Base-by-base conservation (phyloP, 2,329 filamentous ascomycete genomes). In the Sclerotinia nivalis region DNA sequence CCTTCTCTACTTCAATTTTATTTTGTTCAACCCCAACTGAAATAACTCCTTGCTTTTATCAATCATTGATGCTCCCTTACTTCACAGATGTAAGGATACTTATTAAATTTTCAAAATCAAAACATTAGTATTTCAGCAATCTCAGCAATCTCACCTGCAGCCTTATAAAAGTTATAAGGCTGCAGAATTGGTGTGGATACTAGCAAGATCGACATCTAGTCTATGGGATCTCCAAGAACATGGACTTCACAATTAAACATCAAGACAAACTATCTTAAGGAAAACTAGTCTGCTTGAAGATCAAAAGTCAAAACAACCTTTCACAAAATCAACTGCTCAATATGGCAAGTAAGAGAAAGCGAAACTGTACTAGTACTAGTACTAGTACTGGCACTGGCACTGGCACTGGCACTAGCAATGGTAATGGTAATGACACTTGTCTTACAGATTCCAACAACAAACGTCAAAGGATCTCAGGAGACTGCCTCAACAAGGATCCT, bases 331-430 rank as follows among this genome's bases (percentile, higher is more conserved):
- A 37, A 37, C 22, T 50, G 31, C n/a, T 64, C 25, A 28, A 40
- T 47, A 64, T 64, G 61, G 15, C 61, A 28, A 64, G 47, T 22
- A 64, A 64, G 74, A 77, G 82, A 71, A 84, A 83, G 76, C 80
- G 82, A 73, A 73, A 71, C 59, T 71, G 74, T 54, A 25, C 43
- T 43, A 67, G 64, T 13, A 50, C 34, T 58, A 34, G 18, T 28
- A 34, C 54, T 56, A n/a, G n/a, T n/a, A 25, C 43, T 43, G 68
- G 64, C 18, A 50, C 34, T 58, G 22, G 18, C 31, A 34, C 54
- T 56, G 54, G 54, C 52, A 7, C 60, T 49, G 43, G 18, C 12
- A n/a, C 59, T 61, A 12, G 37, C 2, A 40, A 12, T 13, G 59
- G 22, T 15, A 18, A 34, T 25, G 55, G n/a, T 22, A 67, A 74